Percentiles rank a stretch among this genome's conserved stretches.
Conservation (phyloP, 2,329 filamentous ascomycete species). For the Myotisia sp. region DNA sequence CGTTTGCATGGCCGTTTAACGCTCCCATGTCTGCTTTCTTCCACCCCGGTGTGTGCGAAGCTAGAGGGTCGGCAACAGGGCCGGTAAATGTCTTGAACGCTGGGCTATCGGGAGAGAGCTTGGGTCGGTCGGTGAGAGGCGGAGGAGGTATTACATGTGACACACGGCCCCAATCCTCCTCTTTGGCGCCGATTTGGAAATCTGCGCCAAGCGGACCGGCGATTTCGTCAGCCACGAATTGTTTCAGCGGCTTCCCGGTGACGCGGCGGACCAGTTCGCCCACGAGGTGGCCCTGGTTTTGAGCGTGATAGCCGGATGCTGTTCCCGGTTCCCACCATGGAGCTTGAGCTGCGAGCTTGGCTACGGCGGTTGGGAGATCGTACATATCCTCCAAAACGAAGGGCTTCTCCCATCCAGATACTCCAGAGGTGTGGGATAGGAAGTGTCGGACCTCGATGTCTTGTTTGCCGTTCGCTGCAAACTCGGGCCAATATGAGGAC, state of each 20-base stretch:
- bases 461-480: constrained; percentile 30
- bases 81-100: background rate
- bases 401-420: constrained; percentile 23
- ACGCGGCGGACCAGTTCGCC: constrained; percentile 32
- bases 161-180: constrained; percentile 31
- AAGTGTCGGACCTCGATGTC: constrained; percentile 29
- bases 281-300: constrained; percentile 30
- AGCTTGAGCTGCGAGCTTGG: constrained; percentile 27
- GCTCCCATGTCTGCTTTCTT: constrained; percentile 30
- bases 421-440: constrained; percentile 28
- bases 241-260: constrained; percentile 28
- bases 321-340: constrained; percentile 35
- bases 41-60: constrained; percentile 21
- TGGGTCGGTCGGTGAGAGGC: constrained; percentile 8
- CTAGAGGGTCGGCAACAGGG: constrained; percentile 14
- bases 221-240: constrained; percentile 34
- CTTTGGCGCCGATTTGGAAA: constrained; percentile 32
- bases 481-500: constrained; percentile 35
- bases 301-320: constrained; percentile 30
- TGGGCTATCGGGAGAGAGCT: constrained; percentile 12
- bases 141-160: constrained; percentile 21
- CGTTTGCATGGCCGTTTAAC: constrained; percentile 35
- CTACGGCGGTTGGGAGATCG: constrained; percentile 19
- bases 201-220: constrained; percentile 32
- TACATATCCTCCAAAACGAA: constrained; percentile 22